phyloP scores from a whole-genome alignment of 2,329 filamentous ascomycete species.

The Ophiostoma tasmaniense region DNA sequence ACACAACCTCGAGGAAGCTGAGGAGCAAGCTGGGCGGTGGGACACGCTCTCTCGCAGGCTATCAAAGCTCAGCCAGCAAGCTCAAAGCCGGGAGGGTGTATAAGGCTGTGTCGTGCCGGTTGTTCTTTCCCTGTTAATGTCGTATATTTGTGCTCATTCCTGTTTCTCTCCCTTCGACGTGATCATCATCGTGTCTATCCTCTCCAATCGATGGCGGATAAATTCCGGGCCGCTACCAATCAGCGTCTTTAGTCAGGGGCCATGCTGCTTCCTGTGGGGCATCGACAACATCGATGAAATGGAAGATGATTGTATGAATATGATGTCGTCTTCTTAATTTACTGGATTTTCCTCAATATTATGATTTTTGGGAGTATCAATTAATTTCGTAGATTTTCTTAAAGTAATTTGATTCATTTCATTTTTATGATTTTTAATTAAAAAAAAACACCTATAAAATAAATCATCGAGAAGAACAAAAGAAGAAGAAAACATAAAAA shows the following conservation, averaged over 20 bases:
- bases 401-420: too few relatives aligned
- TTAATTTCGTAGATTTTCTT: too few relatives aligned
- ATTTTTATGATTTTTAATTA: too few relatives aligned
- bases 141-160: background rate
- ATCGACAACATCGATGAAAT: background rate
- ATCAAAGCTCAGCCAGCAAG: background rate
- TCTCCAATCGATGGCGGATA: background rate
- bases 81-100: background rate
- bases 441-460: too few relatives aligned
- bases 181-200: background rate
- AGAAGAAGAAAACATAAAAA: too few relatives aligned
- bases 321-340: background rate
- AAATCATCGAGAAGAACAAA: too few relatives aligned
- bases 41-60: background rate
- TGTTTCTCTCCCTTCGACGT: background rate
- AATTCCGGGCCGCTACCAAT: constrained; percentile 1
- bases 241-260: background rate
- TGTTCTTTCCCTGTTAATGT: background rate
- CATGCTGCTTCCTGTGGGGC: background rate
- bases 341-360: too few relatives aligned
- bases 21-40: background rate
- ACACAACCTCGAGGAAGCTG: background rate
- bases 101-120: background rate
- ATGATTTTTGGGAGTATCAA: background rate
- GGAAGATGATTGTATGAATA: background rate